Base-by-base conservation (phyloP, 352 stramenopile species). In the Aphanomyces stellatus region DNA sequence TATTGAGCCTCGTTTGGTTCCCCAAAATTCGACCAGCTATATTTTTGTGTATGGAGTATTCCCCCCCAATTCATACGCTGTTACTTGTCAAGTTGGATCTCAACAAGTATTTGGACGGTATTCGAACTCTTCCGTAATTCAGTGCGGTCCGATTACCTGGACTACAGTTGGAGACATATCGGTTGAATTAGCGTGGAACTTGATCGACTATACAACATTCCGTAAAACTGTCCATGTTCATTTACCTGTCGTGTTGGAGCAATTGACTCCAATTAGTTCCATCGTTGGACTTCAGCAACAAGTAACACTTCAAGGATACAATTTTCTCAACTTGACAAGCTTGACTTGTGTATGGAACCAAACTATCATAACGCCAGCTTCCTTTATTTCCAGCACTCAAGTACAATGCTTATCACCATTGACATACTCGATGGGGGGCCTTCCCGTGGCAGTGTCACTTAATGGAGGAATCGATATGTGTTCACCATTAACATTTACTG, bases 41-140 rank as follows among this genome's bases (percentile, higher is more conserved):
- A 30, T 42, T 27, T 11, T 28, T 19, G 31, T 57, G 31, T 34
- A 15, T 15, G 37, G 56, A 8, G 25, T 34, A 8, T 64, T 64
- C 24, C 42, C 42, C 2, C 31, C 31, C 7, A n/a, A 6, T 25
- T 13, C 19, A 5, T 17, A 46, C 6, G 15, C 22, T 17, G 49
- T 73, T 10, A 53, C 7, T 65, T 80, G 0, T 51, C 69, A 4
- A 53, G 76, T 68, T 63, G 48, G 25, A 40, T 79, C 10, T 53
- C 68, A 3, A 17, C 75, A 25, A 78, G 77, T 35, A 66, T 66
- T 3, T 57, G 78, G 27, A 66, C 76, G 35, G 72, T 72, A 43
- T 75, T 61, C n/a, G 43, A 51, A 35, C 72, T 0, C 79, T 57
- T 53, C 22, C 72, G 34, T 43, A 31, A 2, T 83, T 75, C 41